Percentiles rank a stretch among this genome's conserved stretches.
Evolutionary conservation across 1,284 basidiomycete species (phyloP).

Genomic region (Sanghuangporus weigelae): DNA sequence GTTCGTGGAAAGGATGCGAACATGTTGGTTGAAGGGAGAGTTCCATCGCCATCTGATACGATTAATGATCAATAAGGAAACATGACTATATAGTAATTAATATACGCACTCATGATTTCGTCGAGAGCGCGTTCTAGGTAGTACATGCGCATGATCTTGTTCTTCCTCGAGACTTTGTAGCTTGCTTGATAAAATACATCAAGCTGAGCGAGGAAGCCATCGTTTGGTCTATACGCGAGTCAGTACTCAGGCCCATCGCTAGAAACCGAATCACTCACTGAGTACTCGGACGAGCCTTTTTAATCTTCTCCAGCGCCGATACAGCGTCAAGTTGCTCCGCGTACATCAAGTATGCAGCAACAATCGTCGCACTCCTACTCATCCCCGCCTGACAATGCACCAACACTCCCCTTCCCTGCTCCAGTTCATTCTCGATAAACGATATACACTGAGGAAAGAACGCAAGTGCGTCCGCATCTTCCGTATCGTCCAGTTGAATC

Average conservation of each 20-base stretch:
- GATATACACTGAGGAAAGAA: slow-evolving; percentile 74
- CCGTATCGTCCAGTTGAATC: slow-evolving; percentile 66
- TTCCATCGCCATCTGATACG: slow-evolving; percentile 63
- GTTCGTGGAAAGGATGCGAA: slow-evolving; percentile 71
- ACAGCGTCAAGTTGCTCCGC: slow-evolving; percentile 55
- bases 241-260: neutral
- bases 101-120: slow-evolving; percentile 68
- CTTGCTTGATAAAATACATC: slow-evolving; percentile 71
- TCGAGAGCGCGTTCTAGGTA: slow-evolving; percentile 73
- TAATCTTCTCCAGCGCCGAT: slow-evolving; percentile 66
- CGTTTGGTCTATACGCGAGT: slow-evolving; percentile 58
- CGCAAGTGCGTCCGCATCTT: slow-evolving; percentile 66
- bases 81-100: neutral
- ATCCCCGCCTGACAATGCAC: slow-evolving; percentile 87
- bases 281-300: slow-evolving; percentile 55
- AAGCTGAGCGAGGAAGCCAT: slow-evolving; percentile 73
- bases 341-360: slow-evolving; percentile 83
- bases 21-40: slow-evolving; percentile 57
- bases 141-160: slow-evolving; percentile 72
- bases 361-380: slow-evolving; percentile 77
- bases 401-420: slow-evolving; percentile 70
- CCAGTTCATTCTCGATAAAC: slow-evolving; percentile 74
- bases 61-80: neutral
- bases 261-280: slow-evolving; percentile 47
- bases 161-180: slow-evolving; percentile 61